A percentile compares a stretch with the other conserved stretches of the same genome.
phyloP scores from a whole-genome alignment of 768 basidiomycete species.

The Termitomyces sp. region DNA sequence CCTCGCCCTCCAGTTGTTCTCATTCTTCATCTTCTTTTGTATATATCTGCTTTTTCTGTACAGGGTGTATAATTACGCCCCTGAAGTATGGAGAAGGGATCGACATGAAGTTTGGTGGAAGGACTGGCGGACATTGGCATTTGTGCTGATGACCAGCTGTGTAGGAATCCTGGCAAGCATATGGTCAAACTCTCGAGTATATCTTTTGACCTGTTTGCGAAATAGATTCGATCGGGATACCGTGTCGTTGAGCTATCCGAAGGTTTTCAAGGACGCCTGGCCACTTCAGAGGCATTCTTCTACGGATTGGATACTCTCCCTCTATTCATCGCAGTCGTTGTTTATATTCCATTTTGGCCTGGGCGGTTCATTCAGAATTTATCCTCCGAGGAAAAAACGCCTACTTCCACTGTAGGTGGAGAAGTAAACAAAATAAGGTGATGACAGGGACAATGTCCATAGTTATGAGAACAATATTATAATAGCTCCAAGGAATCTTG shows the following conservation, averaged over 20 bases:
- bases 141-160: slow-evolving; percentile 46
- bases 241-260: slow-evolving; percentile 53
- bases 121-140: slow-evolving; percentile 57
- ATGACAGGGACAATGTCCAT: background rate
- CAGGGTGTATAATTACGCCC: slow-evolving; percentile 37
- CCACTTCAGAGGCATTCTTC: slow-evolving; percentile 56
- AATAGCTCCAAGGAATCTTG: background rate
- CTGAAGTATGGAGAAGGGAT: slow-evolving; percentile 34
- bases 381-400: background rate
- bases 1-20: slow-evolving; percentile 47
- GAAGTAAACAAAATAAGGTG: background rate
- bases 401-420: background rate
- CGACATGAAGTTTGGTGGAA: slow-evolving; percentile 35
- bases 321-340: slow-evolving; percentile 50
- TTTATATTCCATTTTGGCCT: slow-evolving; percentile 66
- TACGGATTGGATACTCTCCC: slow-evolving; percentile 64
- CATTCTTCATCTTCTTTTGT: slow-evolving; percentile 43
- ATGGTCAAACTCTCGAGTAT: background rate
- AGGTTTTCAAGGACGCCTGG: slow-evolving; percentile 53
- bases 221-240: slow-evolving; percentile 60
- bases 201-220: background rate
- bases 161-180: slow-evolving; percentile 52
- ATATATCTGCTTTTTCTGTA: slow-evolving; percentile 44
- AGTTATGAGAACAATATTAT: background rate
- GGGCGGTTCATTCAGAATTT: slow-evolving; percentile 40